Conservation (phyloP, 1,284 basidiomycete species). For the Coriolopsis trogii region DNA sequence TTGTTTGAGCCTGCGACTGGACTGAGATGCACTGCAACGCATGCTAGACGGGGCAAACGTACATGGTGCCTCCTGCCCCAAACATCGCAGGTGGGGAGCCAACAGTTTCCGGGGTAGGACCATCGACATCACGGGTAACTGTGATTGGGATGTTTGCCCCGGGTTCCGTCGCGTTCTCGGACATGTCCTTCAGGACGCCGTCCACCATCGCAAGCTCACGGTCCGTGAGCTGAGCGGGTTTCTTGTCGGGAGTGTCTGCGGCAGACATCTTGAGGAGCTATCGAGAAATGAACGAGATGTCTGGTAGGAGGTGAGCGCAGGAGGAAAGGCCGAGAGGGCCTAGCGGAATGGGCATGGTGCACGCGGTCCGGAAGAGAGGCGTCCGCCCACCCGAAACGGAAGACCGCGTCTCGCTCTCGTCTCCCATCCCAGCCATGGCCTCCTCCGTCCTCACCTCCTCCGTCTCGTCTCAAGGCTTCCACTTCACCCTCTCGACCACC, state of each 20-base stretch:
- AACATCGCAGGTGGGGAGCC: conserved; percentile 36
- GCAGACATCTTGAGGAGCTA: conserved; percentile 20
- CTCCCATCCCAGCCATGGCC: conserved; percentile 7
- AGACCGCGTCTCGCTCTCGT: conserved; percentile 11
- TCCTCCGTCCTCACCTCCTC: conserved; percentile 25
- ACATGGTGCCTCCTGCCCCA: conserved; percentile 44
- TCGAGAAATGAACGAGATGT: neutral
- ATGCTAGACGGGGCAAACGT: conserved; percentile 11
- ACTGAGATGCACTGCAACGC: neutral
- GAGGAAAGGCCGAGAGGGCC: neutral
- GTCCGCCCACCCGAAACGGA: conserved; percentile 6
- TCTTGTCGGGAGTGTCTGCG: conserved; percentile 20
- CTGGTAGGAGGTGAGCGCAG: neutral
- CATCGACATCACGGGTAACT: conserved; percentile 12
- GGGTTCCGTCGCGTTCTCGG: conserved; percentile 20
- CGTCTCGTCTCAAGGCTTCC: conserved; percentile 31
- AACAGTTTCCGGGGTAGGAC: conserved; percentile 20
- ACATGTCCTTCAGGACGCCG: conserved; percentile 33
- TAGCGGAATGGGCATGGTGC: neutral
- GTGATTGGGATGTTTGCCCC: conserved; percentile 16
- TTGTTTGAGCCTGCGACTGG: conserved; percentile 64
- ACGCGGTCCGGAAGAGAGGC: conserved; percentile 6
- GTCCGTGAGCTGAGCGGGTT: conserved; percentile 21
- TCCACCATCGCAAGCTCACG: conserved; percentile 35
- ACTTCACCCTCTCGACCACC: conserved; percentile 31